Base-by-base conservation (phyloP, 495 filamentous ascomycete genomes). In the Parathielavia hyrcaniae region DNA sequence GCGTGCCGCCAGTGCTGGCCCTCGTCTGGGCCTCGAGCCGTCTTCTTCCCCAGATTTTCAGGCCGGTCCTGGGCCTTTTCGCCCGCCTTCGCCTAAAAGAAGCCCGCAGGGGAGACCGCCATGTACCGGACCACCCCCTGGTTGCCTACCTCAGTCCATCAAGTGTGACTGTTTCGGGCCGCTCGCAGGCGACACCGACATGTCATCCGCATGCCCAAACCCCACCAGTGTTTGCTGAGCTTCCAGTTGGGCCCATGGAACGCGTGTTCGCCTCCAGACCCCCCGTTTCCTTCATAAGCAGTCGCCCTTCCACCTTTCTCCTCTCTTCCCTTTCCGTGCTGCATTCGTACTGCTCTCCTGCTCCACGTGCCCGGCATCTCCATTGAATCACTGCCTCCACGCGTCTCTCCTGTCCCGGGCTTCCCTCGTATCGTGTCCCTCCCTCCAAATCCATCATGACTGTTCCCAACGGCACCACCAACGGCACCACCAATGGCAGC, bases 401-500 rank as follows among this genome's bases (percentile, higher is more conserved):
- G 48, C 30, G 36, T n/a, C 46, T 51, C 41, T 34, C 45, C 26
- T 23, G 14, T 46, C 20, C 40, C 44, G 23, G 0, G 0, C 38
- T 10, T 40, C 14, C 22, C 47, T 17, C 13, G 19, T 44, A 9
- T 16, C 13, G 8, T 39, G 40, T 44, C 46, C 39, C 45, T 32
- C 30, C 10, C 11, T 19, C 12, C 9, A 35, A 16, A 16, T 10
- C 30, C 14, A 71, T 49, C 58, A 75, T 75, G 70, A 69, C 71
- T 54, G 63, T 67, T 63, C 50, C 72, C 47, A 74, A 70, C 64
- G 71, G 71, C 39, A 44, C 59, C 56, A 40, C 72, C 47, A 74
- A 70, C 64, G 71, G 71, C 39, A 44, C 59, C 56, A 40, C 71
- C 46, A 75, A 71, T 55, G 64, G 66, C 47, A 71, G 73, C 65